These are phyloP conservation scores for Lactuca sativa DNA, from an alignment of 129 eudicot genomes.

Conservation along the genomic window DNA sequence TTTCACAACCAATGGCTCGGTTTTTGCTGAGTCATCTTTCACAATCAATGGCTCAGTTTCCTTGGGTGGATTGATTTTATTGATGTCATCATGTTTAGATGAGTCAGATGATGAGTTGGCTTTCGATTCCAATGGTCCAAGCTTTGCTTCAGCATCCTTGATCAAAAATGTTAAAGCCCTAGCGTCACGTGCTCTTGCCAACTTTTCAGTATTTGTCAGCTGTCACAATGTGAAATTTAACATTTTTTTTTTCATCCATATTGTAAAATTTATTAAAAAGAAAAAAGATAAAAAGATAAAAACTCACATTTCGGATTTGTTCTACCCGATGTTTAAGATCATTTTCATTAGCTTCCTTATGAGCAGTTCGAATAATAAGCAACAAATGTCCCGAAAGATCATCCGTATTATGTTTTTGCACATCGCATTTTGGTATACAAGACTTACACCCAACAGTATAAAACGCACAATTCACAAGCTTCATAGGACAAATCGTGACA, in stretches of 20 bases:
- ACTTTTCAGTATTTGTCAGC: conserved; percentile 51
- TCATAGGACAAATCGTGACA: conserved; percentile 85
- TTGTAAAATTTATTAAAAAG: not conserved
- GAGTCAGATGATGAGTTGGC: conserved; percentile 27
- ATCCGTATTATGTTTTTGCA: conserved; percentile 58
- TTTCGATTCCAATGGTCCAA: conserved; percentile 56
- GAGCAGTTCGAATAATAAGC: conserved; percentile 41
- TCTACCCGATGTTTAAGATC: conserved; percentile 57
- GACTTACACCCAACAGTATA: conserved; percentile 67
- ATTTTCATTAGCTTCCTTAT: conserved; percentile 56
- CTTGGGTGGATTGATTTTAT: conserved; percentile 27
- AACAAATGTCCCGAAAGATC: conserved; percentile 56
- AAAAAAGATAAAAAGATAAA: not conserved
- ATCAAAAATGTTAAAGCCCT: conserved; percentile 56
- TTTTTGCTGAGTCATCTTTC: conserved; percentile 18
- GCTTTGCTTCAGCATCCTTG: conserved; percentile 66
- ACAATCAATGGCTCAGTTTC: conserved; percentile 21
- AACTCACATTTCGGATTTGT: conserved; percentile 56
- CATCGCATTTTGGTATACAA: conserved; percentile 51
- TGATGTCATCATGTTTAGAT: conserved; percentile 5
- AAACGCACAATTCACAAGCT: conserved; percentile 79
- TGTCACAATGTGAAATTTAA: conserved; percentile 29
- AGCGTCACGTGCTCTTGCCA: conserved; percentile 68
- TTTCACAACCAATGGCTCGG: conserved; percentile 21
- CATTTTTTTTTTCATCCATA: not conserved